A percentile compares a stretch with the other conserved stretches of the same genome.
Conservation (phyloP, 306 rosid genomes). For the Malus asiatica region DNA sequence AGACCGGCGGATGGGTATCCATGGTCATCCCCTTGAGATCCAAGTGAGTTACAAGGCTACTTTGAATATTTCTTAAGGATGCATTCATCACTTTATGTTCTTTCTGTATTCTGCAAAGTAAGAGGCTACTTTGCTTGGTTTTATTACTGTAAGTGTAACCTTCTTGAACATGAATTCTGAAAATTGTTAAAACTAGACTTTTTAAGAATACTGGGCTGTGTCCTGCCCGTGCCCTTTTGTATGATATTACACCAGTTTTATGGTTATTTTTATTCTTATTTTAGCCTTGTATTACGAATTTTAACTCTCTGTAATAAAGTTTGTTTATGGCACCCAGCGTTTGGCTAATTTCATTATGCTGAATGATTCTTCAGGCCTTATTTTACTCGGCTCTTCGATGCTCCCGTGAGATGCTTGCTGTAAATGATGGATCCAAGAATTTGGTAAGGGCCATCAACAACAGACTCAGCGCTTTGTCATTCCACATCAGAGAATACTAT, state of each 20-base stretch:
- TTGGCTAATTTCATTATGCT: conserved; percentile 12
- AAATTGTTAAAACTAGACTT: background rate
- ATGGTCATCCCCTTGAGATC: conserved; percentile 97
- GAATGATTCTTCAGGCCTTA: conserved; percentile 55
- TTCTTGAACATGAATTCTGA: background rate
- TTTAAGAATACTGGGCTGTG: background rate
- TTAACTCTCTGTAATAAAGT: background rate
- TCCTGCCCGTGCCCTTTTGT: background rate
- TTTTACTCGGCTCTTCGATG: conserved; percentile 92
- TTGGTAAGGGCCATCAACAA: conserved; percentile 71
- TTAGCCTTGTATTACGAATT: background rate
- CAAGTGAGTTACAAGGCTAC: conserved; percentile 50
- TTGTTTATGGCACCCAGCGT: background rate
- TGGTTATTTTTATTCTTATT: background rate
- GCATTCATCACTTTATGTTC: background rate
- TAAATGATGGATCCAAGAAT: conserved; percentile 55
- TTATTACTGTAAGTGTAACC: background rate
- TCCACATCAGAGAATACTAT: conserved; percentile 91
- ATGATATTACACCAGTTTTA: background rate
- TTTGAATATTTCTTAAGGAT: background rate
- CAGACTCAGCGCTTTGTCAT: conserved; percentile 80
- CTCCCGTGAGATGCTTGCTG: conserved; percentile 65
- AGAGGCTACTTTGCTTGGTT: background rate
- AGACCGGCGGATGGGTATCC: conserved; percentile 97
- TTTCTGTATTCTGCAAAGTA: background rate